phyloP scores from a whole-genome alignment of 306 rosid genomes.

The Elaeagnus macrophylla region DNA sequence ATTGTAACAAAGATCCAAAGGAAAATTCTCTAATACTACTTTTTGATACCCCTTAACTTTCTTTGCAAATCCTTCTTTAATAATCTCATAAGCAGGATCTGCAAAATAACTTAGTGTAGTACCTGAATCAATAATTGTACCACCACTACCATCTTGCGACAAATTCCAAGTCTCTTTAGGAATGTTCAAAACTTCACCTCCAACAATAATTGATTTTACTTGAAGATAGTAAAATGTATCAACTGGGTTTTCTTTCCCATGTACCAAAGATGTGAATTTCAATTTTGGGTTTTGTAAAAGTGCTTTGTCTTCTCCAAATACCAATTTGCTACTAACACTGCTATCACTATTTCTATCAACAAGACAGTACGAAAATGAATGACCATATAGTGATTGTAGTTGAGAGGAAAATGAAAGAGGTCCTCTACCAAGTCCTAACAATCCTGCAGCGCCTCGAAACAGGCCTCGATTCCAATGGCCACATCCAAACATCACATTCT shows the following conservation, averaged over 20 bases:
- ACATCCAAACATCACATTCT: conserved; percentile 90
- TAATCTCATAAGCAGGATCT: conserved; percentile 67
- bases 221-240: conserved; percentile 87
- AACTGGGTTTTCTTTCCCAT: conserved; percentile 55
- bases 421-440: conserved; percentile 85
- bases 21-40: conserved; percentile 38
- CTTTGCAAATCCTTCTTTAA: conserved; percentile 54
- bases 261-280: conserved; percentile 68
- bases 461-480: conserved; percentile 99
- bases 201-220: conserved; percentile 61
- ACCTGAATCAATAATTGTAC: conserved; percentile 94
- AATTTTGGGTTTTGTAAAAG: conserved; percentile 49
- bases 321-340: conserved; percentile 74
- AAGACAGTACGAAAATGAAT: conserved; percentile 86
- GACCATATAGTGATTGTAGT: conserved; percentile 83
- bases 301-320: conserved; percentile 76
- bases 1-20: conserved; percentile 83
- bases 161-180: conserved; percentile 69
- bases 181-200: conserved; percentile 50
- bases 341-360: conserved; percentile 76
- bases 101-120: conserved; percentile 88
- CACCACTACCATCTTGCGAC: conserved; percentile 62
- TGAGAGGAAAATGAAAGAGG: conserved; percentile 91
- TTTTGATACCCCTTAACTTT: conserved; percentile 48
- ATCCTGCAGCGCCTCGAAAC: conserved; percentile 92